phyloP scores from a whole-genome alignment of 1,284 basidiomycete species.

The Cystobasidium pallidum region DNA sequence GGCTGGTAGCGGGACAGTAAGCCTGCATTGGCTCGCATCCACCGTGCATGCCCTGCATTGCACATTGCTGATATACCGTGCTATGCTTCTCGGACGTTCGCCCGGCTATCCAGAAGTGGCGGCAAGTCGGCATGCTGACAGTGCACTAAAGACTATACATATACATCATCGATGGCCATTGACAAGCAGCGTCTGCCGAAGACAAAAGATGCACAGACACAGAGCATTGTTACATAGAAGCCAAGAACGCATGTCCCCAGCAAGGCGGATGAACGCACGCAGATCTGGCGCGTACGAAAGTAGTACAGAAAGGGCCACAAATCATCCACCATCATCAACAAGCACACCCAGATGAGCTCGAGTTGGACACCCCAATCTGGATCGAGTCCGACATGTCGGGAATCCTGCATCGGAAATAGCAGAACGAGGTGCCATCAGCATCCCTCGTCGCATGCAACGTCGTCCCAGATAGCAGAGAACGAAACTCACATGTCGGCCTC shows the following conservation, averaged over 20 bases:
- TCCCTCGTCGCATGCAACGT: background rate
- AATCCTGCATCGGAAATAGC: slow-evolving; percentile 65
- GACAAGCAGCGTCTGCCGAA: no score
- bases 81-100: no score
- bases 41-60: background rate
- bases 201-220: no score
- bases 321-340: background rate
- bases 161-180: no score
- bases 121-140: background rate
- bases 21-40: no score
- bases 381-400: slow-evolving; percentile 99
- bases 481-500: slow-evolving; percentile 85
- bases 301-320: background rate
- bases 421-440: background rate
- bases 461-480: background rate
- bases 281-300: no score
- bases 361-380: slow-evolving; percentile 74
- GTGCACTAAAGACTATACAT: no score
- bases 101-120: background rate
- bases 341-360: slow-evolving; percentile 43
- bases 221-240: slow-evolving; percentile 15
- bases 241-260: no score
- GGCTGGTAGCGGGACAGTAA: no score
- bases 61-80: no score
- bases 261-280: no score